A percentile compares a stretch with the other conserved stretches of the same genome.
Conservation (phyloP, 352 stramenopile genomes). For the Bremia lactucae region DNA sequence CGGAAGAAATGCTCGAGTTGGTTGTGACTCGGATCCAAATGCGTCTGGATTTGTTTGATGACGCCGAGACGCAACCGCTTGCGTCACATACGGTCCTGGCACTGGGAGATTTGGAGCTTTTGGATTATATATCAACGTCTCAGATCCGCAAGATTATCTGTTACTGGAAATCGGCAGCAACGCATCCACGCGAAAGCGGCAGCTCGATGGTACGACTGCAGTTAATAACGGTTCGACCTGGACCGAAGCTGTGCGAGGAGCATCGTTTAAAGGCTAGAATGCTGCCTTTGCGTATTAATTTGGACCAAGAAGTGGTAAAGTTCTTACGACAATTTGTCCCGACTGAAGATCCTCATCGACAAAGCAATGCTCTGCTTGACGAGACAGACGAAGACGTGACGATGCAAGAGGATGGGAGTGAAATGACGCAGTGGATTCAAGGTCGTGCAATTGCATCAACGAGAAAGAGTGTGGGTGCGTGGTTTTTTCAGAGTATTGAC, state of each 20-base stretch:
- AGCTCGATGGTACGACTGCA: slow-evolving; percentile 77
- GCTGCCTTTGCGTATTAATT: slow-evolving; percentile 70
- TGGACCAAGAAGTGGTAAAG: slow-evolving; percentile 81
- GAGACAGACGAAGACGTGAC: slow-evolving; percentile 25
- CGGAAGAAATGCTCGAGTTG: slow-evolving; percentile 84
- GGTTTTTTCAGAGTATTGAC: slow-evolving; percentile 85
- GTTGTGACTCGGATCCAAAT: slow-evolving; percentile 70
- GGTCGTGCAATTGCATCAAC: slow-evolving; percentile 21
- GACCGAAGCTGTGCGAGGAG: slow-evolving; percentile 70
- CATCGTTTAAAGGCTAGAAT: slow-evolving; percentile 69
- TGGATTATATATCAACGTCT: slow-evolving; percentile 85
- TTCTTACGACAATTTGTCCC: slow-evolving; percentile 82
- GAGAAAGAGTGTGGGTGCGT: slow-evolving; percentile 37
- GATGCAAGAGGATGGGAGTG: slow-evolving; percentile 31
- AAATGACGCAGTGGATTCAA: slow-evolving; percentile 39
- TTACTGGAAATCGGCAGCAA: slow-evolving; percentile 83
- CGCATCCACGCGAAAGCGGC: slow-evolving; percentile 71
- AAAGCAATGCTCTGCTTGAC: slow-evolving; percentile 16
- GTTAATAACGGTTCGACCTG: slow-evolving; percentile 68
- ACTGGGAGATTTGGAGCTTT: slow-evolving; percentile 69
- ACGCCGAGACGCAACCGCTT: slow-evolving; percentile 58
- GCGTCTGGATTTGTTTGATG: slow-evolving; percentile 77
- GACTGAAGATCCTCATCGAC: slow-evolving; percentile 15
- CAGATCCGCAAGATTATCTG: slow-evolving; percentile 86
- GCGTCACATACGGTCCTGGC: slow-evolving; percentile 67